phyloP scores from a whole-genome alignment of 306 rosid genomes.

The Malus orientalis region DNA sequence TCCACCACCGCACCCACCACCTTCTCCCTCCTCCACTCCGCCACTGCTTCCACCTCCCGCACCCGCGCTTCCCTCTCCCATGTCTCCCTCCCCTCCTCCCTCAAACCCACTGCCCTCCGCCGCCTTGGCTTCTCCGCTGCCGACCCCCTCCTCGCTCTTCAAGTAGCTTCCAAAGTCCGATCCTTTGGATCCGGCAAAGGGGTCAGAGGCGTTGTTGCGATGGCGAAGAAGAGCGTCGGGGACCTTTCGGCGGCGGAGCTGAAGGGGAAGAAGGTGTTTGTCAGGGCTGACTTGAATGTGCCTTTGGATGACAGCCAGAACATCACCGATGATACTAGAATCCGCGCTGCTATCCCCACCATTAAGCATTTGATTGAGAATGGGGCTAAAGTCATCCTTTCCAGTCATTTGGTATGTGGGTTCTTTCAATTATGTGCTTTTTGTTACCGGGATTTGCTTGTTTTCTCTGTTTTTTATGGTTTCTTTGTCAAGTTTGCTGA shows the following conservation, averaged over 20 bases:
- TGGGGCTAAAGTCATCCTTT: constrained; percentile 91
- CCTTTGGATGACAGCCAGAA: constrained; percentile 84
- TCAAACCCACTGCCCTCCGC: constrained; percentile 44
- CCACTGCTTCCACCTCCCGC: constrained; percentile 31
- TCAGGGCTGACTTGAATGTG: constrained; percentile 88
- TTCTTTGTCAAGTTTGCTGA: neutral
- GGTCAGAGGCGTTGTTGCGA: constrained; percentile 50
- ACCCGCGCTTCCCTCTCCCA: constrained; percentile 40
- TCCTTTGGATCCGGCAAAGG: constrained; percentile 34
- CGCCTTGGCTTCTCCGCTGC: constrained; percentile 73
- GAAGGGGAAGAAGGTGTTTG: constrained; percentile 89
- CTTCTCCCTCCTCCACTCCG: constrained; percentile 55
- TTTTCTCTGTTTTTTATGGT: neutral
- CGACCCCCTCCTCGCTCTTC: constrained; percentile 58
- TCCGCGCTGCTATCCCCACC: constrained; percentile 94
- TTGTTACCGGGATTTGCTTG: neutral
- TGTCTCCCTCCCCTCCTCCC: constrained; percentile 36
- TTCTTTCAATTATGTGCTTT: neutral
- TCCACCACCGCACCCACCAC: constrained; percentile 59
- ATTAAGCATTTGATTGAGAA: constrained; percentile 68
- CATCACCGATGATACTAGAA: constrained; percentile 92
- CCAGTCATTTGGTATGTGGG: constrained; percentile 75
- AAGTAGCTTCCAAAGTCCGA: constrained; percentile 52
- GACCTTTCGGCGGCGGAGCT: constrained; percentile 55
- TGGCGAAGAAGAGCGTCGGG: constrained; percentile 96